These are phyloP conservation scores for Cynara cardunculus DNA, from an alignment of 129 eudicot species.

Conservation along the genomic window DNA sequence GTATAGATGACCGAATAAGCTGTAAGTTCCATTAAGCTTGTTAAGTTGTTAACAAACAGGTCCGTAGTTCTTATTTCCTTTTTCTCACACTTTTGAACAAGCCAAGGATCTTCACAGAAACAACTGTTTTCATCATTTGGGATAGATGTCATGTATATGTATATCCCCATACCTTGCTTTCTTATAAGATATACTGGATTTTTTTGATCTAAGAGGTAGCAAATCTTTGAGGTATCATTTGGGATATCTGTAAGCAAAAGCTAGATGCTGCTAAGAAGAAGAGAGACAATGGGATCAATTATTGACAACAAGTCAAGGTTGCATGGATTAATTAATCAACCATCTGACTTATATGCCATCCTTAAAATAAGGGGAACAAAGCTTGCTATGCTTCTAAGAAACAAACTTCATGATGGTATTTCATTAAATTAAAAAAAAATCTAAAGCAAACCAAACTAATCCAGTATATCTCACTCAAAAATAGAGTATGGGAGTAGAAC, in stretches of 20 bases:
- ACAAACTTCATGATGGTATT: slow-evolving; percentile 21
- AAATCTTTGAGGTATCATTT: slow-evolving; percentile 13
- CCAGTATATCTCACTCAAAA: background rate
- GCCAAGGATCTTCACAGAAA: no score
- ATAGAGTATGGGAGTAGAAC: background rate
- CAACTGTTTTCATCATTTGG: no score
- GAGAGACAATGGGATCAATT: slow-evolving; percentile 25
- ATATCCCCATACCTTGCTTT: background rate
- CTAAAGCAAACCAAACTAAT: background rate
- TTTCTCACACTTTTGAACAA: no score
- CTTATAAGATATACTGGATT: background rate
- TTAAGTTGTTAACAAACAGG: no score
- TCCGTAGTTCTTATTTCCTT: no score
- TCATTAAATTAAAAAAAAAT: background rate
- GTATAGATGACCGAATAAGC: no score
- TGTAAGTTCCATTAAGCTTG: no score
- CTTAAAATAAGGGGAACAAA: slow-evolving; percentile 24
- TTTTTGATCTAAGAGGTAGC: background rate
- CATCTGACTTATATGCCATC: slow-evolving; percentile 12
- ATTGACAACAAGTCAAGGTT: slow-evolving; percentile 20
- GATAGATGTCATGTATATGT: background rate
- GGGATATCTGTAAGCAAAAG: slow-evolving; percentile 28
- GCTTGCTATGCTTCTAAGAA: slow-evolving; percentile 13
- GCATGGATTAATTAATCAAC: slow-evolving; percentile 15
- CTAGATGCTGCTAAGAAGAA: slow-evolving; percentile 21